Conservation (phyloP, 176 grass and related monocot genomes). For the Canna indica region DNA sequence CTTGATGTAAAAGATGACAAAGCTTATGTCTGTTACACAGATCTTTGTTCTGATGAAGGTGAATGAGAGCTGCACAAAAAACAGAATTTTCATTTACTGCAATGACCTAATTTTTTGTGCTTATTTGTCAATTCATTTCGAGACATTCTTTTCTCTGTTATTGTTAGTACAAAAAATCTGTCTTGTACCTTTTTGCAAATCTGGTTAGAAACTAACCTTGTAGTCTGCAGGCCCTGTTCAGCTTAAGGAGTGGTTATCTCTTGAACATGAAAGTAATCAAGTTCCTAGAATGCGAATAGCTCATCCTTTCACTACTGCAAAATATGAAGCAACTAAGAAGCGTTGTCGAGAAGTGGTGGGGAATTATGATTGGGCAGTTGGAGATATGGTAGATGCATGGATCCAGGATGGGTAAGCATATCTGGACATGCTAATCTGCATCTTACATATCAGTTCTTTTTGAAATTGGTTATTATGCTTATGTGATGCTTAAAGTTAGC, state of each 20-base stretch:
- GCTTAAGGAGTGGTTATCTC: conserved; percentile 47
- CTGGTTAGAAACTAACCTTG: no score
- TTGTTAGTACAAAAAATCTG: no score
- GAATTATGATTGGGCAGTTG: conserved; percentile 56
- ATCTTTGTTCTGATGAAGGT: conserved; percentile 50
- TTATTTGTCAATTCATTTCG: no score
- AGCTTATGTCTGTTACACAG: conserved; percentile 51
- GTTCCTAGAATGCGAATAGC: conserved; percentile 56
- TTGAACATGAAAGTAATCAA: conserved; percentile 41
- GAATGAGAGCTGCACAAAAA: no score
- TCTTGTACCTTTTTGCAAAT: no score
- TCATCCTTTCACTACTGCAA: conserved; percentile 43
- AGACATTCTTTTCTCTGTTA: no score
- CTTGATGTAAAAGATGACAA: conserved; percentile 66
- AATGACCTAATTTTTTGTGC: neutral
- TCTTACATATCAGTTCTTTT: neutral
- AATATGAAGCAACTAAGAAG: conserved; percentile 78
- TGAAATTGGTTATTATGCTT: neutral
- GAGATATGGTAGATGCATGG: conserved; percentile 81
- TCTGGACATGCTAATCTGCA: no score
- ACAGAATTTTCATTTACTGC: no score
- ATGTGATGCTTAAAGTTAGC: neutral
- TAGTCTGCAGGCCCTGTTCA: conserved; percentile 47
- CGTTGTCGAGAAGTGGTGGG: conserved; percentile 52
- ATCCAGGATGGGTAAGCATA: conserved; percentile 66